Base-by-base conservation (phyloP, 495 filamentous ascomycete species). In the Bombardia bombarda region DNA sequence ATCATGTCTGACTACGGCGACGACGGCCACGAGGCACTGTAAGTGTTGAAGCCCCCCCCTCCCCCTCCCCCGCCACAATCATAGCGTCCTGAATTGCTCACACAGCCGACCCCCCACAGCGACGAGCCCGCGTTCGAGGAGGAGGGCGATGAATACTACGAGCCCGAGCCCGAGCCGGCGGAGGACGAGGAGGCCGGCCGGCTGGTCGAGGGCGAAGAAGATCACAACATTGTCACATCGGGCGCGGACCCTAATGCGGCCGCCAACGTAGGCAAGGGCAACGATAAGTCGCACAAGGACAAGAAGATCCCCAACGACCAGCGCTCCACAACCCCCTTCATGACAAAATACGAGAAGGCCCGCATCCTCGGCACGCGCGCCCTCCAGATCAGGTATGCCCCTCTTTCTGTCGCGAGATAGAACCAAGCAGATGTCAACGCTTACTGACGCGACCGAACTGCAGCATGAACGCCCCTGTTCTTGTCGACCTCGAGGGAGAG, bases 321-420 rank as follows among this genome's bases (percentile, higher is more conserved):
- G 70, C 79, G 92, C 51, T 82, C 77, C 6, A 97, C 93, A 1
- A 98, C 92, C 32, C 93, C 92, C 4, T 98, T 95, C 73, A 93
- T 98, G 89, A 98, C 92, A 53, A 98, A 98, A 68, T 98, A 98
- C 67, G 92, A 98, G 75, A 76, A 80, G 53, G 92, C 92, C 38
- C 80, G 92, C 53, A 85, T 98, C 43, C 70, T 98, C 43, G 92
- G 92, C 35, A 96, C 90, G 37, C 72, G 92, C 45, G 93, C 92
- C 30, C 61, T 95, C 56, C 92, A 98, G 67, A 98, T 98, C 58
- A 96, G 89, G 89, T 93, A 61, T 32, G 19, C 38, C n/a, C n/a
- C n/a, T n/a, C n/a, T n/a, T n/a, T n/a, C n/a, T n/a, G n/a, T n/a
- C n/a, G n/a, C n/a, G n/a, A n/a, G n/a, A n/a, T n/a, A n/a, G n/a